These are phyloP conservation scores for Tolypocladium inflatum DNA, from an alignment of 2,329 filamentous ascomycete genomes.

Conservation along the genomic window DNA sequence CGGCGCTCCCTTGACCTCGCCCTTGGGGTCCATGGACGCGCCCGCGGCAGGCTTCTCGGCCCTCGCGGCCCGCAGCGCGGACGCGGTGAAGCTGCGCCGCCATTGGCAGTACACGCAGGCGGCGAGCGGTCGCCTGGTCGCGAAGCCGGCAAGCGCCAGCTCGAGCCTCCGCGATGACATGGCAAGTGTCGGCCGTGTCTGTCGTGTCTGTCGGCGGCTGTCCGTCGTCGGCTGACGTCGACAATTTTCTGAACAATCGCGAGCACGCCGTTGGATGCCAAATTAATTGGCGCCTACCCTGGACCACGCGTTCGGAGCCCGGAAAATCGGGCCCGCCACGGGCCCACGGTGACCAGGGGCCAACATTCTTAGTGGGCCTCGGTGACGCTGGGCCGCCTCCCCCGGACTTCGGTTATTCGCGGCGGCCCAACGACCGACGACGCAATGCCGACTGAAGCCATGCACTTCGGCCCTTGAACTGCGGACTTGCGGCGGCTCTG, in stretches of 20 bases:
- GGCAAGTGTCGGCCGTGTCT: slow-evolving; percentile 1
- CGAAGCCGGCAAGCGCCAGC: slow-evolving; percentile 16
- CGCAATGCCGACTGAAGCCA: slow-evolving; percentile 26
- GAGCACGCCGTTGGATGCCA: not conserved
- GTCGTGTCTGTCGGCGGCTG: not conserved
- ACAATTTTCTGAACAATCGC: too few species aligned
- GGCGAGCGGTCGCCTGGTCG: slow-evolving; percentile 19
- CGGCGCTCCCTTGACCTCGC: slow-evolving; percentile 32
- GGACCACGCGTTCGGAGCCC: not conserved
- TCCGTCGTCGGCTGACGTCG: not conserved
- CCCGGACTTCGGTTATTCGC: slow-evolving; percentile 24
- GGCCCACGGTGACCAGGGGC: not conserved
- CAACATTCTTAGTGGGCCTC: not conserved
- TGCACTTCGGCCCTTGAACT: slow-evolving; percentile 1
- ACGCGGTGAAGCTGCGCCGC: slow-evolving; percentile 36
- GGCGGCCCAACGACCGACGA: slow-evolving; percentile 17
- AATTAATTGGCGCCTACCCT: not conserved
- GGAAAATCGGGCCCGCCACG: not conserved
- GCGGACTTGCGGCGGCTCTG: not conserved
- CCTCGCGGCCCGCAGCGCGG: slow-evolving; percentile 23
- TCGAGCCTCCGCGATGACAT: slow-evolving; percentile 24
- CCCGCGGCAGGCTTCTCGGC: slow-evolving; percentile 24
- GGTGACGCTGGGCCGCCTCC: not conserved
- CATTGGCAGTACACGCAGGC: slow-evolving; percentile 42
- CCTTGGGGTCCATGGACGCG: slow-evolving; percentile 26